Percentiles rank a stretch among this genome's conserved stretches.
phyloP scores from a whole-genome alignment of 441 rosid species.

The Flueggea neowawraea region DNA sequence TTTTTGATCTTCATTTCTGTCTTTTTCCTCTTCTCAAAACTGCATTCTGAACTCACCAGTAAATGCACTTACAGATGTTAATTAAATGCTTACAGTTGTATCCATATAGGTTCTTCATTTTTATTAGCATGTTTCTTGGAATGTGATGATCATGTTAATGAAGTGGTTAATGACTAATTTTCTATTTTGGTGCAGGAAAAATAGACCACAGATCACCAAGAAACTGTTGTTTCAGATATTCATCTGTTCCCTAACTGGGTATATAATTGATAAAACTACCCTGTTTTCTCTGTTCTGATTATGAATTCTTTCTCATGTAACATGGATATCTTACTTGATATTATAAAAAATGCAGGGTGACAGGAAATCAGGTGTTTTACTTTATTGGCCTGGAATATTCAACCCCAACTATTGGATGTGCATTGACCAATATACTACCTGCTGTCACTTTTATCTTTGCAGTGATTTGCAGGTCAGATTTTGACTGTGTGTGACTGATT shows the following conservation, averaged over 20 bases:
- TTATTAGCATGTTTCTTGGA: too few relatives aligned
- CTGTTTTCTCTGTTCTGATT: too few relatives aligned
- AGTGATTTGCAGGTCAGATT: constrained; percentile 60
- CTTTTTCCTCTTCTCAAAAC: neutral
- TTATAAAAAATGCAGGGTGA: constrained; percentile 40
- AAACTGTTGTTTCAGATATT: constrained; percentile 51
- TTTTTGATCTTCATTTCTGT: too few relatives aligned
- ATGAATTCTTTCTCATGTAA: too few relatives aligned
- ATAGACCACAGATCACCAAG: constrained; percentile 64
- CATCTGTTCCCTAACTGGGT: constrained; percentile 86
- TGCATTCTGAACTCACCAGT: neutral
- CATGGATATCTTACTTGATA: too few relatives aligned
- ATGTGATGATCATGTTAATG: too few relatives aligned
- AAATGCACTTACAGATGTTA: neutral
- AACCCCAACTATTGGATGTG: constrained; percentile 77
- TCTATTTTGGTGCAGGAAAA: constrained; percentile 45
- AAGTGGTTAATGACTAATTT: neutral
- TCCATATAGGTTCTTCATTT: too few relatives aligned
- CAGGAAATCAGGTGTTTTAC: constrained; percentile 74
- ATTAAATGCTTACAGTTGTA: too few relatives aligned
- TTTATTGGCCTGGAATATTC: constrained; percentile 75
- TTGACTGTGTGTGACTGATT: too few relatives aligned
- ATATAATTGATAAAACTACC: constrained; percentile 3
- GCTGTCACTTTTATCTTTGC: constrained; percentile 82
- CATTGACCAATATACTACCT: constrained; percentile 69